Percentiles rank a stretch among this genome's conserved stretches.
phyloP scores from a whole-genome alignment of 2,329 filamentous ascomycete genomes.

The Penicillium sp. region DNA sequence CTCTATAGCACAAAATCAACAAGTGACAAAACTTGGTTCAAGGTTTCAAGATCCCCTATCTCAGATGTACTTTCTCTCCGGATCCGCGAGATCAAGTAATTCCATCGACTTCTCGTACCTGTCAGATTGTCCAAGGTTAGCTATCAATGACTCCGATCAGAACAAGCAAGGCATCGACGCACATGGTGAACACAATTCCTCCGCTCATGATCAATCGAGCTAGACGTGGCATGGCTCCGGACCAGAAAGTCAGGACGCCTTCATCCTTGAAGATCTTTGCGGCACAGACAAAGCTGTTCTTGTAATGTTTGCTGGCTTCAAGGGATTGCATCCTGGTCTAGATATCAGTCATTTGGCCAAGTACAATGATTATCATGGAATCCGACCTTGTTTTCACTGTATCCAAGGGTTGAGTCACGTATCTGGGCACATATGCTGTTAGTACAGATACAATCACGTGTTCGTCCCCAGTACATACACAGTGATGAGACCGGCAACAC shows the following conservation, averaged over 20 bases:
- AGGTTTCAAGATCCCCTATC: background rate
- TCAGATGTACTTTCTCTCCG: constrained; percentile 77
- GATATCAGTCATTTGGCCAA: constrained; percentile 11
- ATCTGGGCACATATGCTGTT: constrained; percentile 31
- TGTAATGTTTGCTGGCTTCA: constrained; percentile 75
- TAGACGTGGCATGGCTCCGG: constrained; percentile 81
- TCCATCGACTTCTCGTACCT: constrained; percentile 95
- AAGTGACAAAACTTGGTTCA: constrained; percentile 1
- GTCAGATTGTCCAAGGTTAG: constrained; percentile 6
- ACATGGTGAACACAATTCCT: constrained; percentile 96
- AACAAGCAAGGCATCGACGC: constrained; percentile 31
- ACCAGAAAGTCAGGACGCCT: constrained; percentile 88
- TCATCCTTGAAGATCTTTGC: constrained; percentile 82
- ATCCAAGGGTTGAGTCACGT: constrained; percentile 69
- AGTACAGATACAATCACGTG: background rate
- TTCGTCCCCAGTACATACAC: constrained; percentile 52
- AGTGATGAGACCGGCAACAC: constrained; percentile 83
- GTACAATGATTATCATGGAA: background rate
- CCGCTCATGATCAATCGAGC: constrained; percentile 85
- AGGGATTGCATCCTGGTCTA: constrained; percentile 82
- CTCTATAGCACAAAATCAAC: constrained; percentile 10
- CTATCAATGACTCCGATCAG: constrained; percentile 8
- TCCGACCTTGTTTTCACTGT: constrained; percentile 79
- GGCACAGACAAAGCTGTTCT: constrained; percentile 83
- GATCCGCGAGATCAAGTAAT: constrained; percentile 74